A percentile compares a stretch with the other conserved stretches of the same genome.
These are phyloP conservation scores for Sutorius australiensis DNA, from an alignment of 768 basidiomycete species.

Conservation along the genomic window DNA sequence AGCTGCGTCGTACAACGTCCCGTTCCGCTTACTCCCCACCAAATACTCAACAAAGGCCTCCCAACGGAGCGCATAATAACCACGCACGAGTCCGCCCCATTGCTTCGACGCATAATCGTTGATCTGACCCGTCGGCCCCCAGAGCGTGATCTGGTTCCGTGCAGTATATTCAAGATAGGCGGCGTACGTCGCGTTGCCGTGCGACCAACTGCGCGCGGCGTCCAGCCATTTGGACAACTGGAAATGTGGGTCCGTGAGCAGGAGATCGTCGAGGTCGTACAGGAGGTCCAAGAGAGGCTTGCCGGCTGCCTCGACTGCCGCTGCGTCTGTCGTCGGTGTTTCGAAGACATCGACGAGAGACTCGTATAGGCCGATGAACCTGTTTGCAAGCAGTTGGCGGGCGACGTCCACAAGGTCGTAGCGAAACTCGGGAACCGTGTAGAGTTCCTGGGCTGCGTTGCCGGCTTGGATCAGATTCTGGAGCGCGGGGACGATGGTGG, in stretches of 20 bases:
- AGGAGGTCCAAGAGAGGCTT: conserved; percentile 31
- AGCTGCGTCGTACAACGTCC: conserved; percentile 28
- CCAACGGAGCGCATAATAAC: conserved; percentile 37
- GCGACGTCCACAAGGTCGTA: conserved; percentile 40
- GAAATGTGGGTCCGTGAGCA: conserved; percentile 32
- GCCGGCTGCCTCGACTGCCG: conserved; percentile 22
- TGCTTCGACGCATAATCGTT: conserved; percentile 44
- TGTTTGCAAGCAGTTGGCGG: conserved; percentile 38
- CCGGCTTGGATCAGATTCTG: conserved; percentile 53
- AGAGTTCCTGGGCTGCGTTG: conserved; percentile 15
- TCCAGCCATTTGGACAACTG: conserved; percentile 36
- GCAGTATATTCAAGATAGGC: conserved; percentile 37
- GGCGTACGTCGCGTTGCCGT: conserved; percentile 29
- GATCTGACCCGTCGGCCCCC: conserved; percentile 41
- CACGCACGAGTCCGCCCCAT: conserved; percentile 38
- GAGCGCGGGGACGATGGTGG: conserved; percentile 72
- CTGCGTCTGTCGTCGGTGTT: conserved; percentile 15
- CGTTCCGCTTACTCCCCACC: conserved; percentile 24
- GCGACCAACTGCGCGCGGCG: conserved; percentile 30
- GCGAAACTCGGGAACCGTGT: conserved; percentile 31
- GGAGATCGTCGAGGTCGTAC: conserved; percentile 33
- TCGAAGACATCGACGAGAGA: conserved; percentile 31
- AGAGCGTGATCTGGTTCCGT: conserved; percentile 42
- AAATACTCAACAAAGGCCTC: conserved; percentile 33
- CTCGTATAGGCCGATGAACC: conserved; percentile 34